Base-by-base conservation (phyloP, 2,329 filamentous ascomycete genomes). In the Aureobasidium pullulans region DNA sequence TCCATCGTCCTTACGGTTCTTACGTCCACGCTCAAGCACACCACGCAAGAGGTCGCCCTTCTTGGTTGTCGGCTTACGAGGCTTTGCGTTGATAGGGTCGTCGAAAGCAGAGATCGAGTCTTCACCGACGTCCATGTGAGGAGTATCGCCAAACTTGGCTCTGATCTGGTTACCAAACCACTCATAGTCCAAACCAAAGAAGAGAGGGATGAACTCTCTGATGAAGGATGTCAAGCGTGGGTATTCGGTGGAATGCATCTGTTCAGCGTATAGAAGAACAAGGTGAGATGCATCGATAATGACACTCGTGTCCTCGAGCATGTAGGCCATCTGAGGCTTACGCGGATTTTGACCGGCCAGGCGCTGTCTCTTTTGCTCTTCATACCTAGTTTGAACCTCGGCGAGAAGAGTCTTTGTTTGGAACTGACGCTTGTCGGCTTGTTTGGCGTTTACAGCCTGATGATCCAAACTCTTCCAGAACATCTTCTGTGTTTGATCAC, bases 401-500 rank as follows among this genome's bases (percentile, higher is more conserved):
- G 91, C 89, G 36, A 94, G 87, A 10, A 99, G 84, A 60, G 93
- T 88, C 75, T 97, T 97, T 3, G 88, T 86, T 52, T 93, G 89
- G 62, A 96, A 89, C 65, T 90, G 87, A 66, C 91, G 88, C 82
- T 97, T 97, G 75, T 99, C 94, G 39, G 83, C 86, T 63, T 86
- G 84, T 76, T 94, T 96, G 68, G 90, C 89, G 57, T 90, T 86
- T 61, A 96, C 91, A 19, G 91, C 91, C 82, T 97, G 96, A 69
- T 99, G 94, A 69, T 99, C 94, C 56, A 99, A 84, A 72, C 91
- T 96, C 77, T 91, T 95, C 76, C 95, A 89, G 74, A 96, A 96
- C 77, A 96, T 93, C 68, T 88, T 87, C 70, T 96, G 88, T 28
- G 93, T 97, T 76, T 97, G 94, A 52, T 90, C 87, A 64, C 94